Base-by-base conservation (phyloP, 805 yeast species). In the Saccharomycopsis capsularis region DNA sequence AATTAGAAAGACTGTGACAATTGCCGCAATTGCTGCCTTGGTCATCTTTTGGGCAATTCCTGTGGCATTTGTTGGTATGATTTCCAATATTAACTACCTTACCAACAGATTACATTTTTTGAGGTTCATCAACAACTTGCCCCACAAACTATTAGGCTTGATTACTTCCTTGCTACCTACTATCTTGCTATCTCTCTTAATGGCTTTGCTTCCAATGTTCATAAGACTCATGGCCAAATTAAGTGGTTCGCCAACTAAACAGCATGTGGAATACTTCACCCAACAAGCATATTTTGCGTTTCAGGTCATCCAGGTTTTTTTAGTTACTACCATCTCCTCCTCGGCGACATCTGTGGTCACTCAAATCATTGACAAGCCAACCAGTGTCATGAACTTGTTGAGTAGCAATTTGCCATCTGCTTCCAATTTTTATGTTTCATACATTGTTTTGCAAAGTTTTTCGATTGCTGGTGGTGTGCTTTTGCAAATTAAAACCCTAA, bases 41-140 rank as follows among this genome's bases (percentile, higher is more conserved):
- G 70, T 82, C 46, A 60, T 79, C 27, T 67, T 81, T 56, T 85
- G 95, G 95, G 74, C 90, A 49, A 65, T 83, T 55, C 91, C 91
- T 13, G 88, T 82, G 37, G 82, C 90, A 2, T 79, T 84, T 62
- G 88, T 84, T 42, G 90, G 90, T 74, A 60, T 80, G 59, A 70
- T 84, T 50, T 82, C 90, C 2, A 83, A 83, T 59, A 66, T 84
- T 54, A 76, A 82, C 18, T 74, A 74, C 57, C 68, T 84, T 59
- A 81, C 81, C 4, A 69, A 78, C 50, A 75, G 76, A 54, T 57
- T 80, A 30, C 76, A 63, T 22, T 76, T 78, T 66, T 70, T 84
- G 54, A 63, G 60, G 15, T 83, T 79, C 56, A 77, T 84, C 53
- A 68, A 79, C 55, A 67, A 73, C 0, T 60, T 82, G 54, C 89